A percentile compares a stretch with the other conserved stretches of the same genome.
Conservation (phyloP, 1,284 basidiomycete species). For the Ustilago trichophora region DNA sequence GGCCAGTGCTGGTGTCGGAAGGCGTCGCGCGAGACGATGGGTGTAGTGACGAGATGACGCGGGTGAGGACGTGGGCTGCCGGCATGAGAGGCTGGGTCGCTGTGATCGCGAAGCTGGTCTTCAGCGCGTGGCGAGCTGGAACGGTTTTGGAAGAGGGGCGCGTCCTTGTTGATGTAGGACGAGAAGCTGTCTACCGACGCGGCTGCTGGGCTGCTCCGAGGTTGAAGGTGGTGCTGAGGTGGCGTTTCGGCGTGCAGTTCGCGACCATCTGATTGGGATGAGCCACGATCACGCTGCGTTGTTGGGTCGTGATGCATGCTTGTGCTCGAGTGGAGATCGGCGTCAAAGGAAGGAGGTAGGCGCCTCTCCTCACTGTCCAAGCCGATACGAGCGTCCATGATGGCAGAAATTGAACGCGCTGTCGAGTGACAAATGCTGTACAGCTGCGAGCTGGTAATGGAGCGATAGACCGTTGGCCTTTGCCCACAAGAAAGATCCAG, state of each 20-base stretch:
- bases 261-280: conserved; percentile 29
- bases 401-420: not conserved
- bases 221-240: conserved; percentile 19
- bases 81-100: conserved; percentile 32
- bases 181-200: conserved; percentile 53
- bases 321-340: not conserved
- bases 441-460: no score
- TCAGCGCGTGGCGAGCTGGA: conserved; percentile 50
- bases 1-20: conserved; percentile 38
- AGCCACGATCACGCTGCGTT: conserved; percentile 23
- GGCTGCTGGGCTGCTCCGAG: conserved; percentile 41
- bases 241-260: conserved; percentile 14
- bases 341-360: conserved; percentile 9
- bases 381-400: conserved; percentile 17
- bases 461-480: no score
- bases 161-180: conserved; percentile 54
- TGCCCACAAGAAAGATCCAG: no score
- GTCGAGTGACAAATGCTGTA: not conserved
- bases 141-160: conserved; percentile 33
- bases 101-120: conserved; percentile 38
- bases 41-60: conserved; percentile 39
- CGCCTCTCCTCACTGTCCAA: conserved; percentile 13
- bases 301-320: conserved; percentile 2
- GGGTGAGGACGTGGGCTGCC: conserved; percentile 25
- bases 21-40: conserved; percentile 38